Evolutionary conservation across 1,284 basidiomycete species (phyloP), one percentile per base, ranked within the genome.

Genomic region (Cutaneotrichosporon spelunceum): DNA sequence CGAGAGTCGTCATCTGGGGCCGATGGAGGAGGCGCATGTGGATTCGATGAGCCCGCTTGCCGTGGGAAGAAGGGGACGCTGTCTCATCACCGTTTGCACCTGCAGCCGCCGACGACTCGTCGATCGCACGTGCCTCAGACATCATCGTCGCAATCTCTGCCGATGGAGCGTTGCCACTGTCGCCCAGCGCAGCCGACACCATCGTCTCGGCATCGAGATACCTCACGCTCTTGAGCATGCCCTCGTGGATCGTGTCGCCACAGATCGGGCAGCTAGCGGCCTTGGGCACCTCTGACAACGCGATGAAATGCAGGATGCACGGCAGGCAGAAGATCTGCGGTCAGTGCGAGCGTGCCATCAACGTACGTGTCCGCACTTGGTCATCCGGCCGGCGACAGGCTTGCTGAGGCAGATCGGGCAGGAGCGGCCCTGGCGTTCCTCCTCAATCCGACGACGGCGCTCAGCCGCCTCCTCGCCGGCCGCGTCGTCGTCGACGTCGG

Each of bases 221-320:
- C 56, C 80, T 91, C 70, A 99, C 94, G 60, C 85, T 86, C 83
- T 98, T 98, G 68, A 99, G 87, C 78, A 96, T 91, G 65, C 86
- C 86, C 77, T 91, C 89, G 74, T 90, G 88, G 53, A 99, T 85
- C 10, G 92, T 89, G 80, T 99, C 96, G 73, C 90, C 90, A 77
- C 95, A 99, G 60, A 99, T 93, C 1, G 95, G 96, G 77, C 96
- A 99, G 61, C 88, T 86, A 30, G 88, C 87, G 85, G 89, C 92
- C 78, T 92, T 91, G 65, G 80, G 79, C 60, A 87, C 88, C 57
- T 92, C 87, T 9, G 90, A 90, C 23, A 87, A 86, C 72, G 85
- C 88, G 70, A 98, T 84, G 75, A 94, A 96, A 78, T 96, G 95
- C 48, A 97, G 67, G 42, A 65, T 66, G 61, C 67, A 68, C 33